These are phyloP conservation scores for Dothideomycetes sp. DNA, from an alignment of 2,329 filamentous ascomycete genomes.

Conservation along the genomic window DNA sequence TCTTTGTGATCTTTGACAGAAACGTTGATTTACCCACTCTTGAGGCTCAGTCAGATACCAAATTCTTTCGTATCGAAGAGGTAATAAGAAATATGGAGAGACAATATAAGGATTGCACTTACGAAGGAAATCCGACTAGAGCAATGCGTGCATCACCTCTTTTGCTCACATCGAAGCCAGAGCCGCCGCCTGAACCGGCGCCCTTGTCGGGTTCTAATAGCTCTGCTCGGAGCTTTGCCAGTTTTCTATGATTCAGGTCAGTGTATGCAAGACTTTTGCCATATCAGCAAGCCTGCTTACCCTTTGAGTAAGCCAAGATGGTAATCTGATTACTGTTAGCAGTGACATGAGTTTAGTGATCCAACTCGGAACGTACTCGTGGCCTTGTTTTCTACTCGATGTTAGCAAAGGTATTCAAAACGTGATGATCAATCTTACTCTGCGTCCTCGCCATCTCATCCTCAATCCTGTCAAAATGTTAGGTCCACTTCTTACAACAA, in stretches of 20 bases:
- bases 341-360: conserved; percentile 2
- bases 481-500: background rate
- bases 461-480: conserved; percentile 62
- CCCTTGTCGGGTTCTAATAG: conserved; percentile 82
- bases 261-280: conserved; percentile 2
- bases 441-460: conserved; percentile 99
- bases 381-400: conserved; percentile 79
- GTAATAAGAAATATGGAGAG: too few relatives aligned
- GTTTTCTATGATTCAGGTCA: conserved; percentile 54
- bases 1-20: conserved; percentile 97
- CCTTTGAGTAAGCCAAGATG: conserved; percentile 96
- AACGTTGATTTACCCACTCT: conserved; percentile 93
- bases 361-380: conserved; percentile 57
- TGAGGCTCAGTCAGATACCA: background rate
- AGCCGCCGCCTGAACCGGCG: conserved; percentile 63
- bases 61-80: too few relatives aligned
- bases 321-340: conserved; percentile 60
- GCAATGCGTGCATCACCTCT: conserved; percentile 94
- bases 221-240: conserved; percentile 86
- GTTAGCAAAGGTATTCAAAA: too few relatives aligned
- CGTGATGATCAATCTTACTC: conserved; percentile 70
- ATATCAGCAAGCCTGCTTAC: conserved; percentile 37
- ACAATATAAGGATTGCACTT: too few relatives aligned
- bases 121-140: conserved; percentile 91
- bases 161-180: conserved; percentile 85